A percentile compares a stretch with the other conserved stretches of the same genome.
Evolutionary conservation across 306 rosid species (phyloP).

Genomic region (Amphicarpaea edgeworthii): DNA sequence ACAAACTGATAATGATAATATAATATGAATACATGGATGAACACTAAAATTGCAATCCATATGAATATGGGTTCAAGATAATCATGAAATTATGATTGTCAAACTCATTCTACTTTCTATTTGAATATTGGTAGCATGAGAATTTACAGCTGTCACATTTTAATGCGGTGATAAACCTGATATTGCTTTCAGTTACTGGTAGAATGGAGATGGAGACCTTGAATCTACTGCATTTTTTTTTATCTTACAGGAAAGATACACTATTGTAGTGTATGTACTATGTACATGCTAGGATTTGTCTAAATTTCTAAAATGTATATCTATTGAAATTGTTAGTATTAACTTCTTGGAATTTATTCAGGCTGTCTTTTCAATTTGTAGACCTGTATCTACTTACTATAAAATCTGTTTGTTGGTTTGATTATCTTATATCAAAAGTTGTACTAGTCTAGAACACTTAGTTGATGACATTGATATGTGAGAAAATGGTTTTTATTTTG

Average conservation of each 20-base stretch:
- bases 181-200: slow-evolving; percentile 18
- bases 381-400: slow-evolving; percentile 10
- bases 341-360: slow-evolving; percentile 28
- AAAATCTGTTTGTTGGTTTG: slow-evolving; percentile 13
- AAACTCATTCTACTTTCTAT: slow-evolving; percentile 14
- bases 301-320: slow-evolving; percentile 9
- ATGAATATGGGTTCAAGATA: too few species aligned
- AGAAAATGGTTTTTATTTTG: slow-evolving; percentile 12
- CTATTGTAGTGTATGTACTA: slow-evolving; percentile 13
- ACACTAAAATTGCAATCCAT: too few species aligned
- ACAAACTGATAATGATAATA: slow-evolving; percentile 24
- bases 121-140: slow-evolving; percentile 21
- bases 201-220: slow-evolving; percentile 23
- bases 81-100: not conserved
- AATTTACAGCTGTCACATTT: slow-evolving; percentile 5
- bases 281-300: slow-evolving; percentile 26
- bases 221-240: not conserved
- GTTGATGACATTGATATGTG: slow-evolving; percentile 5
- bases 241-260: not conserved
- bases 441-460: slow-evolving; percentile 6
- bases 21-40: not conserved
- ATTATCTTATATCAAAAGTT: slow-evolving; percentile 10
- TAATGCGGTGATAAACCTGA: not conserved
- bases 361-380: slow-evolving; percentile 12
- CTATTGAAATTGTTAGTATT: slow-evolving; percentile 11